Percentiles rank a stretch among this genome's conserved stretches.
These are phyloP conservation scores for Arachnopeziza araneosa DNA, from an alignment of 2,329 filamentous ascomycete species.

Conservation along the genomic window DNA sequence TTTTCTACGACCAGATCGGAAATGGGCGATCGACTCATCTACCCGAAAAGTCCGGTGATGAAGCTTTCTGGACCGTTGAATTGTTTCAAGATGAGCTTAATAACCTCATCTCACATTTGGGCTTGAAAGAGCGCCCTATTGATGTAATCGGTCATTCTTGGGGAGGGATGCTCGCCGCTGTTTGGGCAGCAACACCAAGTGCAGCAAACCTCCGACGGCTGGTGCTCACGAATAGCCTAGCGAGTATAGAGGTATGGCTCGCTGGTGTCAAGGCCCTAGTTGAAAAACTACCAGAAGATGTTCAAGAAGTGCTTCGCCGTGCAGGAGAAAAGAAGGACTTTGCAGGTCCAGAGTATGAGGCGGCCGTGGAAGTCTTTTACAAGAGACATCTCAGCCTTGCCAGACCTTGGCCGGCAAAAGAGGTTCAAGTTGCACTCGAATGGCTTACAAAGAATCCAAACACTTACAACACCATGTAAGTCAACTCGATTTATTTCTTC, in stretches of 20 bases:
- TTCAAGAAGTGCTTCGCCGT: constrained; percentile 2
- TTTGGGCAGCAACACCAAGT: constrained; percentile 35
- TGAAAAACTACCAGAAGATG: constrained; percentile 3
- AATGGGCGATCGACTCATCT: constrained; percentile 44
- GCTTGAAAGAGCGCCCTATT: constrained; percentile 31
- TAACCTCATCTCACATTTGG: constrained; percentile 39
- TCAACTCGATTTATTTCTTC: neutral
- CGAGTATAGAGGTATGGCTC: neutral
- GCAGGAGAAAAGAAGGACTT: constrained; percentile 13
- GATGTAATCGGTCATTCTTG: constrained; percentile 45
- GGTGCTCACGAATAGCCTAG: neutral
- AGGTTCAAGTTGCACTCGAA: constrained; percentile 28
- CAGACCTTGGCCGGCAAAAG: constrained; percentile 27
- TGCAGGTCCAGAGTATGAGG: constrained; percentile 25
- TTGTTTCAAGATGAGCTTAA: constrained; percentile 45
- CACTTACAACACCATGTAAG: constrained; percentile 11
- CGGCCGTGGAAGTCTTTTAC: constrained; percentile 26
- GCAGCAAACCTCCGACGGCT: neutral
- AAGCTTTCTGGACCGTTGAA: constrained; percentile 40
- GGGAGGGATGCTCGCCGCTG: constrained; percentile 45
- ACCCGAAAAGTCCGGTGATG: constrained; percentile 39
- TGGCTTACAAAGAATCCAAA: constrained; percentile 32
- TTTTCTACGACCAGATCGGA: constrained; percentile 52
- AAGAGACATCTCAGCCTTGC: constrained; percentile 27
- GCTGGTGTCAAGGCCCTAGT: neutral